These are phyloP conservation scores for Lentinula boryana DNA, from an alignment of 768 basidiomycete genomes.

Conservation along the genomic window DNA sequence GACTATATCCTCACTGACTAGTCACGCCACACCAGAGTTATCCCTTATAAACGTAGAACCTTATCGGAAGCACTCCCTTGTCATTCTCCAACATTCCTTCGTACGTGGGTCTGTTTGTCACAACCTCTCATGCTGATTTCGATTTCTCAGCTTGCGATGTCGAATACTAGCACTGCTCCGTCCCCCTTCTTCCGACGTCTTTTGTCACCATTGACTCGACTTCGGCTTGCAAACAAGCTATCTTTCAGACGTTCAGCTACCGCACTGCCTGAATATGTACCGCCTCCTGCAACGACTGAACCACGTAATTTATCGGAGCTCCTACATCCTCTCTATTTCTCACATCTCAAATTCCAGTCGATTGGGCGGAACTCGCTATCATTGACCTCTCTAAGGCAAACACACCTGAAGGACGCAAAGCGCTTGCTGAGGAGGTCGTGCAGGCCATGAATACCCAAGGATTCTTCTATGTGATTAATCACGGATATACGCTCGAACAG, in stretches of 20 bases:
- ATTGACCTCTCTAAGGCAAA: constrained; percentile 41
- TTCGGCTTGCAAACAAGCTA: neutral
- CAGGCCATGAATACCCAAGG: constrained; percentile 40
- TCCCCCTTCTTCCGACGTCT: neutral
- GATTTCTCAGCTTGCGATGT: neutral
- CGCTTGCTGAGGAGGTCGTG: constrained; percentile 32
- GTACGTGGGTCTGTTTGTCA: neutral
- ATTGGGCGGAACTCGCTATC: constrained; percentile 44
- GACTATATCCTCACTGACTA: neutral
- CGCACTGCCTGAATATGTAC: constrained; percentile 1
- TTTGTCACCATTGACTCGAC: neutral
- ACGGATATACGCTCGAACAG: constrained; percentile 34
- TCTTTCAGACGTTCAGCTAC: neutral
- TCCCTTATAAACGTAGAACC: neutral
- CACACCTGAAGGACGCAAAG: constrained; percentile 29
- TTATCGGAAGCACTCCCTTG: too few relatives aligned
- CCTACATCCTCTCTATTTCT: constrained; percentile 3
- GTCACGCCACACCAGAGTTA: neutral
- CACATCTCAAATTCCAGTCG: constrained; percentile 23
- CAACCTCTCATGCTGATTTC: neutral
- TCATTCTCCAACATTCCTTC: neutral
- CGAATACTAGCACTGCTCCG: neutral
- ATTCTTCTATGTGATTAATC: constrained; percentile 45
- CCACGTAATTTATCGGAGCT: neutral
- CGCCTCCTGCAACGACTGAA: constrained; percentile 4